Evolutionary conservation across 257 asterid species (phyloP).

Genomic region (Coffea canephora): DNA sequence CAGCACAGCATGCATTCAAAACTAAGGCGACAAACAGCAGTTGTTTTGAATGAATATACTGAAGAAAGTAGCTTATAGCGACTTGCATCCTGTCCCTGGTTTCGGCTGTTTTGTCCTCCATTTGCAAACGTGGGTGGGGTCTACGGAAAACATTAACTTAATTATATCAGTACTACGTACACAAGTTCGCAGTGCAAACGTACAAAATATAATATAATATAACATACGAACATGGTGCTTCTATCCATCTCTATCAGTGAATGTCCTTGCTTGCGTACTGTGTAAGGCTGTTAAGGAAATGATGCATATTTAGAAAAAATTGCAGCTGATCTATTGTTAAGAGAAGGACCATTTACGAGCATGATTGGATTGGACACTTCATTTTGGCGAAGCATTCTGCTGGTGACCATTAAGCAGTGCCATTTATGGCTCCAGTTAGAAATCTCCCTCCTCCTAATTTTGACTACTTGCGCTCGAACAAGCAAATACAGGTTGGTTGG

Average conservation of each 20-base stretch:
- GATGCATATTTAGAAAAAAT: too few species aligned
- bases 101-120: background rate
- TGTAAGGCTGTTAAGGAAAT: background rate
- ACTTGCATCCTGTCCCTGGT: background rate
- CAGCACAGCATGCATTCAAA: too few species aligned
- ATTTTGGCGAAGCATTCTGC: background rate
- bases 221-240: too few species aligned
- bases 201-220: too few species aligned
- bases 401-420: background rate
- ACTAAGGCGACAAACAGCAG: conserved; percentile 2
- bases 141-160: background rate
- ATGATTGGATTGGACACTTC: background rate
- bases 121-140: background rate
- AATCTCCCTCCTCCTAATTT: background rate
- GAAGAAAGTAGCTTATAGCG: background rate
- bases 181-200: background rate
- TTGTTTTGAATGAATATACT: background rate
- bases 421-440: background rate
- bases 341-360: background rate
- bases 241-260: too few species aligned
- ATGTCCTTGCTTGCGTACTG: too few species aligned
- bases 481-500: background rate
- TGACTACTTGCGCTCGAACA: background rate
- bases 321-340: background rate
- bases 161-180: background rate